Conservation (phyloP, 345 rosid species). For the Crucihimalaya himalaica region DNA sequence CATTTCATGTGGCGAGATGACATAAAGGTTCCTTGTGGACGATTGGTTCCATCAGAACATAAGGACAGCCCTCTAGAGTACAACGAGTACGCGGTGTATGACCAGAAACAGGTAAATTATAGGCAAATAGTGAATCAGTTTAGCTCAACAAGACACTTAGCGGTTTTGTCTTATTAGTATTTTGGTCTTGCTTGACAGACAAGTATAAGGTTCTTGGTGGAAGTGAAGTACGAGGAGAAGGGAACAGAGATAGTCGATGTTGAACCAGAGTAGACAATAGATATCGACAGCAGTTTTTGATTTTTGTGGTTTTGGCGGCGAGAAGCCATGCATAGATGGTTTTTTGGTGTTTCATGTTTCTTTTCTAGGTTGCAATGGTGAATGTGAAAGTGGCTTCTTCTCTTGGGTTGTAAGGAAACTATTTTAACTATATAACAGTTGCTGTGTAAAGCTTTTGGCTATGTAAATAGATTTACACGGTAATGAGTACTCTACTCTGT, state of each 20-base stretch:
- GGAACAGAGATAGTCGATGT: conserved; percentile 36
- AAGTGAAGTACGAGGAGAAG: conserved; percentile 68
- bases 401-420: conserved; percentile 11
- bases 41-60: conserved; percentile 57
- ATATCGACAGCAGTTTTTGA: neutral
- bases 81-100: conserved; percentile 79
- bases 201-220: conserved; percentile 68
- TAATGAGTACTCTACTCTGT: neutral
- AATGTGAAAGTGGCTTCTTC: neutral
- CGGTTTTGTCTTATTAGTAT: neutral
- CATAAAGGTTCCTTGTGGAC: conserved; percentile 77
- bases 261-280: conserved; percentile 27
- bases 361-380: neutral
- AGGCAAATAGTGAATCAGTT: neutral
- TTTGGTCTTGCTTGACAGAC: conserved; percentile 41
- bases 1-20: conserved; percentile 63
- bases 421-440: neutral
- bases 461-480: conserved; percentile 15
- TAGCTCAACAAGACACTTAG: neutral
- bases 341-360: conserved; percentile 22
- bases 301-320: neutral
- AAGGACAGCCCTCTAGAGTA: conserved; percentile 71
- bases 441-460: conserved; percentile 32
- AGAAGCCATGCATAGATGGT: conserved; percentile 8
- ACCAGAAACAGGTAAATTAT: conserved; percentile 61